phyloP scores from a whole-genome alignment of 768 basidiomycete genomes.

The Crucibulum laeve region DNA sequence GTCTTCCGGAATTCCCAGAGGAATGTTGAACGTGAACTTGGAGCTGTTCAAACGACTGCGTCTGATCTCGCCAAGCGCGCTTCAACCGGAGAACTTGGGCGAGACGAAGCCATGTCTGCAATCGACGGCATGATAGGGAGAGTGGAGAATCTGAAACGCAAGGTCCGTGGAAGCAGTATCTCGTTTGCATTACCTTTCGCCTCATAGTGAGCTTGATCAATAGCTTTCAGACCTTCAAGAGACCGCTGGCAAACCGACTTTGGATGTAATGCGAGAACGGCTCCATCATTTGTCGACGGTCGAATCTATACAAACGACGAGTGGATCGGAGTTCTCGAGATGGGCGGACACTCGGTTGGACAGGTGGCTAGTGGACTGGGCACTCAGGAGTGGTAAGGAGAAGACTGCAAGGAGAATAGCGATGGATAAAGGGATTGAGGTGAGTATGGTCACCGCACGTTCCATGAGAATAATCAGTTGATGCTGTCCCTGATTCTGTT shows the following conservation, averaged over 20 bases:
- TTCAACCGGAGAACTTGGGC: constrained; percentile 28
- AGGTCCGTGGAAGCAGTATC: constrained; percentile 46
- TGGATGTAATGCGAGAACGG: constrained; percentile 72
- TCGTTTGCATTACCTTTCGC: neutral
- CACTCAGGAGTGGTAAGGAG: constrained; percentile 73
- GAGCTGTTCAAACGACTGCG: constrained; percentile 49
- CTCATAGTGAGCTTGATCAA: neutral
- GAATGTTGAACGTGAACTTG: constrained; percentile 76
- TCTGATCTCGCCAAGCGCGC: constrained; percentile 55
- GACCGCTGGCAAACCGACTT: constrained; percentile 51
- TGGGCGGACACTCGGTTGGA: constrained; percentile 83
- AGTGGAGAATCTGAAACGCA: constrained; percentile 80
- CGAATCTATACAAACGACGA: constrained; percentile 50
- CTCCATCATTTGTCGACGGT: constrained; percentile 65
- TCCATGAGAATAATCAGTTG: too few relatives aligned
- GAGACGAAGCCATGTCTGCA: constrained; percentile 51
- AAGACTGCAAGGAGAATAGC: constrained; percentile 76
- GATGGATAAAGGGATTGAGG: constrained; percentile 75
- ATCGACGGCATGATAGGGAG: constrained; percentile 75
- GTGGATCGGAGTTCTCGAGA: constrained; percentile 54
- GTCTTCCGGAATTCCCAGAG: constrained; percentile 81
- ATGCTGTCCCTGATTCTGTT: constrained; percentile 7
- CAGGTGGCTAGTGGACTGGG: constrained; percentile 93
- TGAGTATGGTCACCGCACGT: constrained; percentile 25
- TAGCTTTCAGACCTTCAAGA: constrained; percentile 48